Evolutionary conservation across 352 stramenopile species (phyloP), one percentile per base, ranked within the genome.

Genomic region (Discostella stelligera): DNA sequence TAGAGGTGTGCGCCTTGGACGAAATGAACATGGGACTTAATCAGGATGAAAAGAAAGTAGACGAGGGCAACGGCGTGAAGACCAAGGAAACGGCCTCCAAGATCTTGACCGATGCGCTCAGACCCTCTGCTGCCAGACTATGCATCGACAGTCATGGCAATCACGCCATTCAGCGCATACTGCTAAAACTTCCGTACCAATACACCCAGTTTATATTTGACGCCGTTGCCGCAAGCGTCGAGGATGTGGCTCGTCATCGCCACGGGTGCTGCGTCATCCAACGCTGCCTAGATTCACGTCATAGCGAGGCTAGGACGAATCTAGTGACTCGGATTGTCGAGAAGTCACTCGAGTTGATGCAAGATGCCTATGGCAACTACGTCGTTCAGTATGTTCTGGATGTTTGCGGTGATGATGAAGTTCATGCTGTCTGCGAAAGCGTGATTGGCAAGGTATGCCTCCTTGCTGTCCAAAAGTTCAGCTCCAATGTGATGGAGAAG

Each of bases 291-390:
- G 96, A 98, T 72, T 94, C 89, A 41, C 88, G 88, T 54, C 94
- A 95, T 18, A 93, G 91, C 41, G 94, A 95, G 59, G 93, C 95
- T 65, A 70, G 90, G 58, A 93, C 96, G 62, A 95, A 98, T 81
- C 87, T 98, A 44, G 96, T 98, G 59, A 83, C 88, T 37, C 94
- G 97, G 71, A 97, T 98, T 72, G 95, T 98, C 65, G 91, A 97
- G 71, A 92, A 92, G 66, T 87, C 87, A 7, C 74, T 94, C 5
- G 87, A 97, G 83, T 94, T 98, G 79, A 94, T 98, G 80, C 95
- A 98, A 83, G 96, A 98, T 81, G 96, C 98, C 62, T 99, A 98
- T 79, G 97, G 96, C 25, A 99, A 99, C 87, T 99, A 99, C 77
- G 97, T 99, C 8, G 96, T 99, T n/a, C 97, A 99, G 88, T 96